Base-by-base conservation (phyloP, 2,329 filamentous ascomycete species). In the Neoarthrinium moseri region DNA sequence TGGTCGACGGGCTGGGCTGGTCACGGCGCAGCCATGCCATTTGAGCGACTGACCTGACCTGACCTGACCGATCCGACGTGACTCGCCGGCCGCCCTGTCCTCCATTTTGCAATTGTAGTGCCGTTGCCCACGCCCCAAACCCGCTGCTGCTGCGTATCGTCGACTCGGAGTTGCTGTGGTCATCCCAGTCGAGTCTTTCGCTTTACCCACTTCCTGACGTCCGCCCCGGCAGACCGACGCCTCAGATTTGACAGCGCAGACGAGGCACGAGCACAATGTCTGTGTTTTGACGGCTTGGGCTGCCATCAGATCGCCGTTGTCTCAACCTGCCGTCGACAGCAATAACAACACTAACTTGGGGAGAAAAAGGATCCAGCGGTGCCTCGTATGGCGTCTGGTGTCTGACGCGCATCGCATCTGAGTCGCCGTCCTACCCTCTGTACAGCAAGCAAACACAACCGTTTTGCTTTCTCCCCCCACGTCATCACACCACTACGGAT, bases 141-240 rank as follows among this genome's bases (percentile, higher is more conserved):
- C 22, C 26, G 35, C 35, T 38, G 35, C n/a, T n/a, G n/a, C n/a
- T n/a, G n/a, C n/a, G n/a, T n/a, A n/a, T n/a, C n/a, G n/a, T n/a
- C n/a, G n/a, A n/a, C n/a, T n/a, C n/a, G n/a, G n/a, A n/a, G n/a
- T n/a, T 40, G 37, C 18, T 22, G 10, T 12, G 10, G 30, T 40
- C 24, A 40, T 40, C 37, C 37, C 37, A 40, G 37, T 40, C 24
- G 13, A 11, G 15, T 27, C 37, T 40, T 26, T 17, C 37, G 18
- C 37, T 40, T 26, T 40, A 40, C 37, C 37, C 37, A 40, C 37
- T 40, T 21, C 11, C 15, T 12, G 13, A 15, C 15, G 10, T 22
- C 7, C 20, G 17, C 10, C 17, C 22, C 33, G 22, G 17, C 22
- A 17, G 27, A n/a, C 30, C 23, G 24, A 26, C 37, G 37, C 24